Conservation (phyloP, 208 protist genomes). For the Wallacemonas sp. region DNA sequence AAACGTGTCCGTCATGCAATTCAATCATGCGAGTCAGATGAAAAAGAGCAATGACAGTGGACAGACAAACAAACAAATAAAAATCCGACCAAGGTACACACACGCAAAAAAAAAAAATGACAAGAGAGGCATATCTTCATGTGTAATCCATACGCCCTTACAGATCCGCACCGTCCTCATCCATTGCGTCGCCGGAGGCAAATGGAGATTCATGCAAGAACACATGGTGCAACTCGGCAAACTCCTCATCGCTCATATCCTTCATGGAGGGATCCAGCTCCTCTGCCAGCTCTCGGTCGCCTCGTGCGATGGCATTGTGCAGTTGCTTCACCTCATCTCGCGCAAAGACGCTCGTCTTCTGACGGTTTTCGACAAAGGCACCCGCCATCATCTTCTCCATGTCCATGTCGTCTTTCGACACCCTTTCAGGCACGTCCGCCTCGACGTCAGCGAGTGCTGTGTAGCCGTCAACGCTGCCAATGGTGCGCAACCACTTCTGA, state of each 20-base stretch:
- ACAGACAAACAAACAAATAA: no score
- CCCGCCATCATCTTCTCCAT: slow-evolving; percentile 77
- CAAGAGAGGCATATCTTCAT: no score
- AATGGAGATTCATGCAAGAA: slow-evolving; percentile 13
- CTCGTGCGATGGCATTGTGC: slow-evolving; percentile 45
- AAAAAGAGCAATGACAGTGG: no score
- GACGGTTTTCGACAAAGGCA: slow-evolving; percentile 44
- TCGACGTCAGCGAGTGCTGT: slow-evolving; percentile 21
- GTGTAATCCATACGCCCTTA: not conserved
- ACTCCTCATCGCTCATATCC: slow-evolving; percentile 65
- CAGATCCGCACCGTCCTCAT: not conserved
- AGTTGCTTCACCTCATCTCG: slow-evolving; percentile 65
- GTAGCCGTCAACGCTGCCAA: not conserved
- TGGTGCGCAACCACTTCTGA: not conserved
- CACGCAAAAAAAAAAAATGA: no score
- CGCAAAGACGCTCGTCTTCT: slow-evolving; percentile 54
- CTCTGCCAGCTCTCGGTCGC: slow-evolving; percentile 47
- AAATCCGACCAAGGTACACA: no score
- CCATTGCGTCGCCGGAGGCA: not conserved
- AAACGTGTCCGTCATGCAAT: no score
- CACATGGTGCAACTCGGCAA: slow-evolving; percentile 37
- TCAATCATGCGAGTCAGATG: no score
- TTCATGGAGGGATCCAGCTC: slow-evolving; percentile 53
- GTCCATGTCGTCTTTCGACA: slow-evolving; percentile 58
- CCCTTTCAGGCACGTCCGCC: slow-evolving; percentile 33